Percentiles rank a stretch among this genome's conserved stretches.
Conservation (phyloP, 768 basidiomycete species). For the Paxillus involutus region DNA sequence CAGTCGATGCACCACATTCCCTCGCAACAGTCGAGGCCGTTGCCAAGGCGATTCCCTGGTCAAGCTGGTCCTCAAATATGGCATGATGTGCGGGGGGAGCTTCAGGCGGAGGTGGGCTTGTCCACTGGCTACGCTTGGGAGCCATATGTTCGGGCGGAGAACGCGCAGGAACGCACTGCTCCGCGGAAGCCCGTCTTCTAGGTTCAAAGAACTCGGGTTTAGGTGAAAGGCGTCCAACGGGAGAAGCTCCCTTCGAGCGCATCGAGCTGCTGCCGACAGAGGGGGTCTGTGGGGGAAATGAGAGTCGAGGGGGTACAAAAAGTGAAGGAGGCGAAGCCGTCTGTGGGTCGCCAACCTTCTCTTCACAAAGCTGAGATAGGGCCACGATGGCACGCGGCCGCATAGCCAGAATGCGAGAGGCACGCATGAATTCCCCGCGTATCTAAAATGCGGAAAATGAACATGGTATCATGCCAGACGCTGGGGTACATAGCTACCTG, state of each 20-base stretch:
- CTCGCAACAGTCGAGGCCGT: constrained; percentile 62
- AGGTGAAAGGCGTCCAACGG: constrained; percentile 53
- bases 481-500: constrained; percentile 49
- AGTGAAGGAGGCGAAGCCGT: constrained; percentile 39
- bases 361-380: constrained; percentile 88
- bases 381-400: constrained; percentile 81
- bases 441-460: constrained; percentile 57
- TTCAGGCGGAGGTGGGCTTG: constrained; percentile 79
- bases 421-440: constrained; percentile 98
- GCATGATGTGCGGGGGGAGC: constrained; percentile 66
- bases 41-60: constrained; percentile 63
- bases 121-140: constrained; percentile 78
- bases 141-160: constrained; percentile 77
- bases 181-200: constrained; percentile 30
- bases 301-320: constrained; percentile 45
- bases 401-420: constrained; percentile 76
- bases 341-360: constrained; percentile 59
- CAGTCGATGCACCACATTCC: constrained; percentile 49
- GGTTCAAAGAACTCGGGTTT: constrained; percentile 47
- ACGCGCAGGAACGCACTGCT: constrained; percentile 36
- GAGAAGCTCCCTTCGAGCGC: constrained; percentile 45
- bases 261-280: constrained; percentile 64
- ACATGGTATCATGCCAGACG: not conserved
- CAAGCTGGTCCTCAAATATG: constrained; percentile 68
- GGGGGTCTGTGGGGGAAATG: constrained; percentile 64